Evolutionary conservation across 805 yeast species (phyloP).

Genomic region (Teunomyces tritomae): DNA sequence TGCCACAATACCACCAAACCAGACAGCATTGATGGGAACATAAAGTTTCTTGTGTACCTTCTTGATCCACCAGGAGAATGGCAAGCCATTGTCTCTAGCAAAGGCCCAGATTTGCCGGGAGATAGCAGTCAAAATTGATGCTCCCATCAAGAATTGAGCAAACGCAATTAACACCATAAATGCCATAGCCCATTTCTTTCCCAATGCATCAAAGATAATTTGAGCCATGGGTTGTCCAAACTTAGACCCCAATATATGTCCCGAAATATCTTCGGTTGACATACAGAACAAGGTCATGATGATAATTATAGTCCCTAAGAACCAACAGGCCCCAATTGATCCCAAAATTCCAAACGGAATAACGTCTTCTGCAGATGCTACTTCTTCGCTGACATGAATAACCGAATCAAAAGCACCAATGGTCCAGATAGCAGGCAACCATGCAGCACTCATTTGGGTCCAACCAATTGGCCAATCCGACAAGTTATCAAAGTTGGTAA

Average conservation of each 20-base stretch:
- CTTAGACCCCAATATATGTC: slow-evolving; percentile 37
- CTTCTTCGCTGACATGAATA: slow-evolving; percentile 73
- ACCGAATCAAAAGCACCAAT: slow-evolving; percentile 73
- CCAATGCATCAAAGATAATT: slow-evolving; percentile 59
- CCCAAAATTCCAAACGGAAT: slow-evolving; percentile 66
- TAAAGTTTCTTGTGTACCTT: slow-evolving; percentile 52
- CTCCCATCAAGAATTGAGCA: slow-evolving; percentile 67
- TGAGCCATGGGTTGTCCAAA: slow-evolving; percentile 68
- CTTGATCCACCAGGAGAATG: slow-evolving; percentile 54
- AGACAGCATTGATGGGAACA: slow-evolving; percentile 65
- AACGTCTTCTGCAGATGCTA: slow-evolving; percentile 56
- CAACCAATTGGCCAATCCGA: slow-evolving; percentile 61
- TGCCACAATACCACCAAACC: slow-evolving; percentile 48
- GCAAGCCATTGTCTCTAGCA: slow-evolving; percentile 75
- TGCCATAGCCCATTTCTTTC: slow-evolving; percentile 63
- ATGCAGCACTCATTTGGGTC: slow-evolving; percentile 50
- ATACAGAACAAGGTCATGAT: slow-evolving; percentile 56
- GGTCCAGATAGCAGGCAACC: slow-evolving; percentile 74
- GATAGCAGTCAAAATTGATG: slow-evolving; percentile 58
- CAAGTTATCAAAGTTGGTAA: slow-evolving; percentile 49
- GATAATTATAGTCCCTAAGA: slow-evolving; percentile 56
- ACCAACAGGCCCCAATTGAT: slow-evolving; percentile 54
- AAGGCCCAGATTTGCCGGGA: slow-evolving; percentile 76
- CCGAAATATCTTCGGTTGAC: slow-evolving; percentile 39
- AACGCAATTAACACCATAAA: slow-evolving; percentile 56